phyloP scores from a whole-genome alignment of 768 basidiomycete species.

The Auricularia cornea region DNA sequence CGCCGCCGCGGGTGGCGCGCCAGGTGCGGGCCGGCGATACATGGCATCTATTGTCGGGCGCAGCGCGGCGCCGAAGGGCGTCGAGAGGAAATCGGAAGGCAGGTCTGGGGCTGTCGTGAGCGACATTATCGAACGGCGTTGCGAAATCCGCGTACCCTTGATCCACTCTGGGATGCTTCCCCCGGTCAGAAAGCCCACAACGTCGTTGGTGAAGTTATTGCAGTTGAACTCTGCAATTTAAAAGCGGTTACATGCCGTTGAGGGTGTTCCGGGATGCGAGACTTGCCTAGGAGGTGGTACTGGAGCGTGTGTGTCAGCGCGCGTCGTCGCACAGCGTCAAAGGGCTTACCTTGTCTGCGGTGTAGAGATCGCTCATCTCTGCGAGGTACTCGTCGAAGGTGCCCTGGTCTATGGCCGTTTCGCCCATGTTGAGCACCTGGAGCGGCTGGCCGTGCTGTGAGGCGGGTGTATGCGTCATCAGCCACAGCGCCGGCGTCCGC shows the following conservation, averaged over 20 bases:
- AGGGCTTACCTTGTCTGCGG: conserved; percentile 70
- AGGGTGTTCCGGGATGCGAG: background rate
- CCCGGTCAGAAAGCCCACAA: conserved; percentile 80
- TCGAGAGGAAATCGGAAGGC: conserved; percentile 78
- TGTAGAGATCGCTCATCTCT: conserved; percentile 72
- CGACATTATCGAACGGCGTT: background rate
- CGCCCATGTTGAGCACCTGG: conserved; percentile 65
- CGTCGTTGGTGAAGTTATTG: conserved; percentile 89
- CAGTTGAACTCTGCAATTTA: conserved; percentile 91
- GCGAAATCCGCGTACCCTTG: conserved; percentile 42
- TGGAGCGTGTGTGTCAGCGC: conserved; percentile 18
- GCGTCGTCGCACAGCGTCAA: background rate
- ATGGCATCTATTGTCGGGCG: conserved; percentile 88
- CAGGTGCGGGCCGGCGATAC: conserved; percentile 56
- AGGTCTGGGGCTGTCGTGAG: conserved; percentile 39
- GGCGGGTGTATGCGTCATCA: background rate
- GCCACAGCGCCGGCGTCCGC: background rate
- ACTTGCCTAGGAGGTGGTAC: conserved; percentile 78
- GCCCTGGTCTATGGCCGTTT: conserved; percentile 71
- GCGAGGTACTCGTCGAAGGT: conserved; percentile 80
- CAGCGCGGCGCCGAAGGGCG: conserved; percentile 78
- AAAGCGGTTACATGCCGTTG: background rate
- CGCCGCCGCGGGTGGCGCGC: conserved; percentile 26
- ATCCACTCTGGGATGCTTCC: conserved; percentile 74
- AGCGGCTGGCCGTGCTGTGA: conserved; percentile 66